Conservation (phyloP, 257 asterid species). For the Henckelia pumila region DNA sequence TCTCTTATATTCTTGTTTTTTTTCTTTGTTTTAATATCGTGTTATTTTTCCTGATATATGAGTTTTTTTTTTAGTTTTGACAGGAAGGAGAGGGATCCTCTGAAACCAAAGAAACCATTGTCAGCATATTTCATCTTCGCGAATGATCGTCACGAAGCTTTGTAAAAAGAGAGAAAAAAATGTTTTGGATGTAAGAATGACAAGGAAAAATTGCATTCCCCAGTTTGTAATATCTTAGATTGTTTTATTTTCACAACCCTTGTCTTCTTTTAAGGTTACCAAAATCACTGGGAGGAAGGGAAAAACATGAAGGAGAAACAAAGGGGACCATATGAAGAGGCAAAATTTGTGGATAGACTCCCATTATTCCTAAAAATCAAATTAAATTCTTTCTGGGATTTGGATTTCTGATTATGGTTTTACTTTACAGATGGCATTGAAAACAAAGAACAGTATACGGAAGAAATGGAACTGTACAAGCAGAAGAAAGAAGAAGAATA, state of each 20-base stretch:
- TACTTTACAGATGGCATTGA: constrained; percentile 50
- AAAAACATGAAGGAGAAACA: constrained; percentile 68
- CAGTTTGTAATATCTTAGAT: background rate
- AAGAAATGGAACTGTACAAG: constrained; percentile 76
- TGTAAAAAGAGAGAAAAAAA: constrained; percentile 59
- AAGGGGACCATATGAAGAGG: constrained; percentile 70
- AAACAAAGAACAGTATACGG: constrained; percentile 57
- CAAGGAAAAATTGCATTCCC: background rate
- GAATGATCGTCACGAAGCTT: constrained; percentile 61
- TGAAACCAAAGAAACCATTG: constrained; percentile 88
- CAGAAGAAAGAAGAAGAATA: constrained; percentile 75
- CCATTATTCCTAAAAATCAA: background rate
- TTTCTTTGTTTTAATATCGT: background rate
- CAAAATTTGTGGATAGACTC: constrained; percentile 3
- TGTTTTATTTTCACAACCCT: background rate
- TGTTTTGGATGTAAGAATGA: constrained; percentile 53
- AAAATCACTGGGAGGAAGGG: constrained; percentile 90
- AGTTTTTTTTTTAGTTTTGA: constrained; percentile 1
- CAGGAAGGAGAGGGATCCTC: constrained; percentile 89
- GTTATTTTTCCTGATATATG: background rate
- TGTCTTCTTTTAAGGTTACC: constrained; percentile 42
- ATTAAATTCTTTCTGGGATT: background rate
- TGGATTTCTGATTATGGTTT: background rate
- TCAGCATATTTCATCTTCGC: constrained; percentile 71
- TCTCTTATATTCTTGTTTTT: background rate